Conservation (phyloP, 768 basidiomycete species). For the Leccinum uliginosum region DNA sequence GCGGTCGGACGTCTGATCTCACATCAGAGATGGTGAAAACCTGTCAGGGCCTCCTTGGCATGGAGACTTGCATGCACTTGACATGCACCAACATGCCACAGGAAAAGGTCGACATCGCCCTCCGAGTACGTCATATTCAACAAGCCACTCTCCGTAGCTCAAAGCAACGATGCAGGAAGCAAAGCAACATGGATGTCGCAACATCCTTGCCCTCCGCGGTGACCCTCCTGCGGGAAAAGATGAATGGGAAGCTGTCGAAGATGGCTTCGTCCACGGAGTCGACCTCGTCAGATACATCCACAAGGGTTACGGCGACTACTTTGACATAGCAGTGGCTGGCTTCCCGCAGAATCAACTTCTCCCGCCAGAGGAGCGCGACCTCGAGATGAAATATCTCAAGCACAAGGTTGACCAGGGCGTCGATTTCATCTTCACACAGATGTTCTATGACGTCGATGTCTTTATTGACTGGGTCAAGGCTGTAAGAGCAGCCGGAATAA, state of each 20-base stretch:
- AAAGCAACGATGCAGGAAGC: slow-evolving; percentile 60
- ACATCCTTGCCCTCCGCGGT: slow-evolving; percentile 89
- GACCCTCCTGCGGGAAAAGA: slow-evolving; percentile 88
- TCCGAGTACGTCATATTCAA: slow-evolving; percentile 56
- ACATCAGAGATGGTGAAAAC: slow-evolving; percentile 93
- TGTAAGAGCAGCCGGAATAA: slow-evolving; percentile 81
- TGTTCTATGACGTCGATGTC: slow-evolving; percentile 93
- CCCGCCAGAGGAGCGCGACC: slow-evolving; percentile 66
- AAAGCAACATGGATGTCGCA: slow-evolving; percentile 83
- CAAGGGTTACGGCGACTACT: slow-evolving; percentile 79
- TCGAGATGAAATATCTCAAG: slow-evolving; percentile 83
- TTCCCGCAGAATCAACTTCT: slow-evolving; percentile 82
- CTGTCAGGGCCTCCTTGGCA: slow-evolving; percentile 86
- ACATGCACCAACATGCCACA: slow-evolving; percentile 99
- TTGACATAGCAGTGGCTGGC: slow-evolving; percentile 91
- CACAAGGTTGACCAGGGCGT: slow-evolving; percentile 89
- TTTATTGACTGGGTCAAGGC: slow-evolving; percentile 90
- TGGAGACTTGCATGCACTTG: slow-evolving; percentile 98
- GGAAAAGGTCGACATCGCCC: slow-evolving; percentile 89
- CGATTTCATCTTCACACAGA: slow-evolving; percentile 94
- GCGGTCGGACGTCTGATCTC: slow-evolving; percentile 90
- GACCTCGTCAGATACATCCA: slow-evolving; percentile 92
- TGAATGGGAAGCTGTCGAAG: slow-evolving; percentile 89
- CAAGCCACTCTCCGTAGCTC: slow-evolving; percentile 3
- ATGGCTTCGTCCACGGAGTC: slow-evolving; percentile 85